These are phyloP conservation scores for Penicillium canariense DNA, from an alignment of 495 filamentous ascomycete species.

Conservation along the genomic window DNA sequence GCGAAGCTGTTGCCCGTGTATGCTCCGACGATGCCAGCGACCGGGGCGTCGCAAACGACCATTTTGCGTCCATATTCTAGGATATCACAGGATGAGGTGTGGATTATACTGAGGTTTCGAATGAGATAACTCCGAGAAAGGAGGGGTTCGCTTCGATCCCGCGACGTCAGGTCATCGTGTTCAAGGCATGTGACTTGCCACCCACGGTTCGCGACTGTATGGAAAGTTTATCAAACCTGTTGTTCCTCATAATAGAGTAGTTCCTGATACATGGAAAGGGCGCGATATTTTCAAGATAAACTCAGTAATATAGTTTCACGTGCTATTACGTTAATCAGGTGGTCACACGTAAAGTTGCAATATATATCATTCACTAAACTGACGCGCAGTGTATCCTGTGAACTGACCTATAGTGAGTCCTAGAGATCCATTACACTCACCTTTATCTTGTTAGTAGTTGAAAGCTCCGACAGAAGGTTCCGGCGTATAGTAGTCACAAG, in stretches of 20 bases:
- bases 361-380: not conserved
- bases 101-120: not conserved
- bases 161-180: not conserved
- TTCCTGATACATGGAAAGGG: not conserved
- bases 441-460: constrained; percentile 28
- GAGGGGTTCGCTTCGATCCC: not conserved
- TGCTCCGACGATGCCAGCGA: constrained; percentile 23
- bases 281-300: not conserved
- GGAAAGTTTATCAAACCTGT: not conserved
- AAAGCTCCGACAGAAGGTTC: too few species aligned
- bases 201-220: not conserved
- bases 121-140: not conserved
- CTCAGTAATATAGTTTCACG: not conserved
- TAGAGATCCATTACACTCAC: constrained; percentile 34
- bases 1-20: constrained; percentile 27
- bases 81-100: too few species aligned
- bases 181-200: constrained; percentile 1
- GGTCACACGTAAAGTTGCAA: not conserved
- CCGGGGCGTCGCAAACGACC: constrained; percentile 17
- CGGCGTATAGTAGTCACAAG: too few species aligned
- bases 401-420: constrained; percentile 1
- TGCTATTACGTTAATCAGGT: not conserved
- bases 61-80: constrained; percentile 3
- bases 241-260: not conserved
- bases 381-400: not conserved